A percentile compares a stretch with the other conserved stretches of the same genome.
These are phyloP conservation scores for Irpex sp. DNA, from an alignment of 1,284 basidiomycete species.

Conservation along the genomic window DNA sequence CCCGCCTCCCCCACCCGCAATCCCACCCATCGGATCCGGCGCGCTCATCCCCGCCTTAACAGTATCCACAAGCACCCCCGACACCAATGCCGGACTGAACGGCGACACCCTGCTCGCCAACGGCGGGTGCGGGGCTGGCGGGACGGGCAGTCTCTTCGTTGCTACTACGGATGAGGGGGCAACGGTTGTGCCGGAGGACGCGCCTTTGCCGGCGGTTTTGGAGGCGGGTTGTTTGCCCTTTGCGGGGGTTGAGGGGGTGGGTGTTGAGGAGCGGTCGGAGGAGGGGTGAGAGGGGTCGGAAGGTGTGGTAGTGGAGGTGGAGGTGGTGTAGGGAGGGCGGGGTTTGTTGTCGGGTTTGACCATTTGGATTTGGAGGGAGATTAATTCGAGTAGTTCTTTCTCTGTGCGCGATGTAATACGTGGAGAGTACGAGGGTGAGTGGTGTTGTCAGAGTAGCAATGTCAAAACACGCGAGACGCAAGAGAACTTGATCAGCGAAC, in stretches of 20 bases:
- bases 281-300: constrained; percentile 20
- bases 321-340: constrained; percentile 53
- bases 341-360: constrained; percentile 72
- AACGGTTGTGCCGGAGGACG: constrained; percentile 18
- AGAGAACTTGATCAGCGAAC: background rate
- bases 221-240: constrained; percentile 42
- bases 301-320: constrained; percentile 11
- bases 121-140: constrained; percentile 52
- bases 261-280: constrained; percentile 21
- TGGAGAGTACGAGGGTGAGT: background rate
- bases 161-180: constrained; percentile 23
- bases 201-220: constrained; percentile 30
- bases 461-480: no score
- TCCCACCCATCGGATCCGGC: constrained; percentile 40
- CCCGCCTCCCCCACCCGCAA: constrained; percentile 42
- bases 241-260: constrained; percentile 21
- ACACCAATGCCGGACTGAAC: constrained; percentile 69
- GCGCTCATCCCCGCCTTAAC: constrained; percentile 78
- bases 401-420: constrained; percentile 40
- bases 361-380: constrained; percentile 73
- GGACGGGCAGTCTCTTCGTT: constrained; percentile 39
- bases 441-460: no score
- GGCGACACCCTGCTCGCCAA: constrained; percentile 53
- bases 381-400: constrained; percentile 77
- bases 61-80: constrained; percentile 72